A percentile compares a stretch with the other conserved stretches of the same genome.
Evolutionary conservation across 2,329 filamentous ascomycete genomes (phyloP).

Genomic region (Cryphonectria radicalis): DNA sequence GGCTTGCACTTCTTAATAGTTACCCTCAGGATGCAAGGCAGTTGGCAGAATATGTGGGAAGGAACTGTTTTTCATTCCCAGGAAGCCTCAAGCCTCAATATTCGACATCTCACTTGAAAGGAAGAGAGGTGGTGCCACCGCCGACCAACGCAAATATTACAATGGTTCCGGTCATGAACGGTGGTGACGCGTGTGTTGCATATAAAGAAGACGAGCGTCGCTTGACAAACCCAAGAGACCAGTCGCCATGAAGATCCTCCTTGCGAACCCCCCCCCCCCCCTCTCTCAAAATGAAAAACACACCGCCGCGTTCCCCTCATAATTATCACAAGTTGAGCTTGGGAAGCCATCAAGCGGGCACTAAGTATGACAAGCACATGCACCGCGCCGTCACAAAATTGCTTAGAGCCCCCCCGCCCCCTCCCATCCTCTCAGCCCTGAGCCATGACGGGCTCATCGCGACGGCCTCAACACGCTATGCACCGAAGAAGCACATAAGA

Average conservation of each 20-base stretch:
- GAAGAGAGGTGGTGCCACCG: constrained; percentile 58
- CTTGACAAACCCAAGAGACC: background rate
- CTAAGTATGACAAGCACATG: background rate
- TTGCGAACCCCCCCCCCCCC: no score
- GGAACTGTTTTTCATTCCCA: constrained; percentile 54
- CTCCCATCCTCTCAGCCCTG: background rate
- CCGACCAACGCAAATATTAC: constrained; percentile 58
- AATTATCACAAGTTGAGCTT: background rate
- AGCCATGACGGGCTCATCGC: background rate
- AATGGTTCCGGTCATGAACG: constrained; percentile 63
- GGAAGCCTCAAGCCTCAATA: constrained; percentile 36
- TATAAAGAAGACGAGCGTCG: background rate
- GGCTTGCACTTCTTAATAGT: constrained; percentile 34
- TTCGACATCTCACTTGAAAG: constrained; percentile 49
- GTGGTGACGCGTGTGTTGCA: constrained; percentile 45
- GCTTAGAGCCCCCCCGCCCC: no score
- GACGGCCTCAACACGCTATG: background rate
- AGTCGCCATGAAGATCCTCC: no score
- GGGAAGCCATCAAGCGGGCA: background rate
- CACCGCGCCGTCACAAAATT: background rate
- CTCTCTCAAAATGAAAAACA: background rate
- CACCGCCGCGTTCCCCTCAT: background rate
- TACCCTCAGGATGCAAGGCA: constrained; percentile 63
- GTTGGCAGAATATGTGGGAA: constrained; percentile 66
- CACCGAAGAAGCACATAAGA: background rate